Base-by-base conservation (phyloP, 2,329 filamentous ascomycete species). In the Bipolaris cookei region DNA sequence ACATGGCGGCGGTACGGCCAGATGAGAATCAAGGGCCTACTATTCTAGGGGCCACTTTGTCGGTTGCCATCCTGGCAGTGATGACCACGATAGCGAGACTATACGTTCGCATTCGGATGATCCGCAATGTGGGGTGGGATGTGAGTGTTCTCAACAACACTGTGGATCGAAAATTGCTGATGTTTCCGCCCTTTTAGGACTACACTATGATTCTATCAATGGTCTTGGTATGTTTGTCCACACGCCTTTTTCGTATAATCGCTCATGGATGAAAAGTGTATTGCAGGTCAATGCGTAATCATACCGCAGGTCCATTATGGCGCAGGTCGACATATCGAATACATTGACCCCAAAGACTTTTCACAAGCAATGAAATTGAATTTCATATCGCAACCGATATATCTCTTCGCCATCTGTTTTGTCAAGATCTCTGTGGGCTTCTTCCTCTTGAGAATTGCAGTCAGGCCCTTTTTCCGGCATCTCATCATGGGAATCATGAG, bases 91-190 rank as follows among this genome's bases (percentile, higher is more conserved):
- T 73, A 8, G 67, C 78, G 28, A 77, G 82, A 18, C 59, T 81
- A 8, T 83, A 80, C 51, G 83, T 85, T 25, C 76, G 83, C n/a
- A 30, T 78, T 4, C 68, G 69, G 16, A 78, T 85, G 71, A 79
- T 85, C 49, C 78, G 78, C 11, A 81, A 80, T 47, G 69, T 81
- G 20, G 82, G 83, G 3, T 75, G 77, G 63, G 84, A 86, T 74
- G 83, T 72, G 45, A 65, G 68, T 54, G 37, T 14, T 41, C n/a
- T 18, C 14, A n/a, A 41, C 8, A 18, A 11, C 25, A 11, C 34
- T 4, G 28, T 8, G 20, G 20, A 13, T 23, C 37, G 43, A 25
- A 28, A 10, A 5, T 37, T 38, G 37, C 55, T 67, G 45, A 70
- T 54, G 21, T 21, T 54, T 49, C 25, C 30, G 6, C 34, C 20